Base-by-base conservation (phyloP, 805 yeast genomes). In the Wickerhamiella sorbophila region DNA sequence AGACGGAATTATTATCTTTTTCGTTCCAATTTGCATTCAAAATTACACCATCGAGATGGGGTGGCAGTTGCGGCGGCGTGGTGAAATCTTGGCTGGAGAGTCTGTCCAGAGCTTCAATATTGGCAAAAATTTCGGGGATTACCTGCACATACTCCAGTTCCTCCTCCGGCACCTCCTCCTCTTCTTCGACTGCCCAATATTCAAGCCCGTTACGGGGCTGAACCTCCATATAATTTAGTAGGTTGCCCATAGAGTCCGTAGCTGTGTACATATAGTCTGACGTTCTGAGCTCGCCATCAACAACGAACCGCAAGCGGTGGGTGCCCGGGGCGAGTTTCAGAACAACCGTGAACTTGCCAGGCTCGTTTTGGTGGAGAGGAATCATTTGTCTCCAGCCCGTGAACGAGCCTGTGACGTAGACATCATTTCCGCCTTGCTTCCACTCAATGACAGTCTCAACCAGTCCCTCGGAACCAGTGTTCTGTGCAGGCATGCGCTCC, bases 361-460 rank as follows among this genome's bases (percentile, higher is more conserved):
- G 50, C 27, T 52, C 58, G 34, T 48, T 45, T n/a, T 63, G 75
- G 24, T 70, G 70, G 52, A 91, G 65, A 32, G 94, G 94, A 55
- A 88, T 87, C 97, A 91, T 88, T 62, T 87, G 88, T 51, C 95
- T 70, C 97, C 98, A 91, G 3, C 95, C 95, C 0, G 98, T 91
- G 62, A 88, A 88, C 1, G 96, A 82, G 39, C 98, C 98, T 29
- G 96, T 91, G 12, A 88, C 95, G 59, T 86, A 91, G 2, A 91
- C 97, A 53, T 82, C 82, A 39, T 74, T 74, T 46, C 98, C 98
- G n/a, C 97, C 97, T 60, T 88, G 95, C 15, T 76, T 77, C 98
- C 98, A 88, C 44, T 51, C 50, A 27, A 55, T 48, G n/a, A 47
- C 44, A 8, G 56, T 51, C 40, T 53, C 57, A 5, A 52, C 52